Conservation (phyloP, 495 filamentous ascomycete genomes). For the Pseudoneurospora amorphoporcata region DNA sequence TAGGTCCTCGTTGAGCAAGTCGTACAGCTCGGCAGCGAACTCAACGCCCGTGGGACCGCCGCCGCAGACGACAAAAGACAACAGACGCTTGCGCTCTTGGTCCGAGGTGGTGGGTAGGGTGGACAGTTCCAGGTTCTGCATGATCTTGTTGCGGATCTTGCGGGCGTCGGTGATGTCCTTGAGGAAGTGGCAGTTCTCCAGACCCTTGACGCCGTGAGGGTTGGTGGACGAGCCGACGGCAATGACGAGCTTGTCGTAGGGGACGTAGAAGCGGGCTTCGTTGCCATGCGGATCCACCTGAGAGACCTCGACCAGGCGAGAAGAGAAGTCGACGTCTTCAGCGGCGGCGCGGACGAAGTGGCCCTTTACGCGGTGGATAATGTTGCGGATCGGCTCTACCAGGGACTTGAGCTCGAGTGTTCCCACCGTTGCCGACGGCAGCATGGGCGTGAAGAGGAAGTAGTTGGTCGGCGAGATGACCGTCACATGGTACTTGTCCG, state of each 20-base stretch:
- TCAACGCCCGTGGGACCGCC: constrained; percentile 96
- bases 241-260: constrained; percentile 97
- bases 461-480: constrained; percentile 91
- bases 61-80: constrained; percentile 92
- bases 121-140: constrained; percentile 86
- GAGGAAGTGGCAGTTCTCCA: constrained; percentile 89
- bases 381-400: constrained; percentile 84
- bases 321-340: constrained; percentile 80
- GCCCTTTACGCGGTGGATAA: constrained; percentile 64
- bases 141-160: constrained; percentile 76
- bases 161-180: constrained; percentile 91
- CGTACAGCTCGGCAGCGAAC: constrained; percentile 92
- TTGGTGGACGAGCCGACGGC: constrained; percentile 89
- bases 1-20: constrained; percentile 93
- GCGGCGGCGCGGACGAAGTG: constrained; percentile 85
- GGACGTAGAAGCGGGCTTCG: constrained; percentile 76
- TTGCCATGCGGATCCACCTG: constrained; percentile 62
- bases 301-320: constrained; percentile 79
- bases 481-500: constrained; percentile 87
- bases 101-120: constrained; percentile 87
- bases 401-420: constrained; percentile 84
- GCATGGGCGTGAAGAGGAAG: constrained; percentile 96
- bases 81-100: constrained; percentile 72
- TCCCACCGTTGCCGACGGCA: constrained; percentile 92
- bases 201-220: constrained; percentile 88